A percentile compares a stretch with the other conserved stretches of the same genome.
phyloP scores from a whole-genome alignment of 2,329 filamentous ascomycete genomes.

The Tolypocladium tropicale region DNA sequence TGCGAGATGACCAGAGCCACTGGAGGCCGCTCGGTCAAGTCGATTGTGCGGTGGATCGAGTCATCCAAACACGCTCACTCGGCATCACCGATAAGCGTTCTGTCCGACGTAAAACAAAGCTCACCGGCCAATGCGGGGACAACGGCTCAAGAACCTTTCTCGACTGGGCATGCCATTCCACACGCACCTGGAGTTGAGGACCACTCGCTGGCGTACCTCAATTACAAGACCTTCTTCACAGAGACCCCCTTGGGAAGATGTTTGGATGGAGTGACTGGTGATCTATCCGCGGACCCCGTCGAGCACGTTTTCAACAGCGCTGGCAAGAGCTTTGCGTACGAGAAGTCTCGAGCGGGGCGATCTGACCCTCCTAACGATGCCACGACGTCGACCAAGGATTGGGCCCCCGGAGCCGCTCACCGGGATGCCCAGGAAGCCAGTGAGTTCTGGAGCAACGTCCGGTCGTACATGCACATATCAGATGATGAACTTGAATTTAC shows the following conservation, averaged over 20 bases:
- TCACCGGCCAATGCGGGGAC: not conserved
- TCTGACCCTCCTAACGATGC: not conserved
- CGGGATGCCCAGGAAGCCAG: conserved; percentile 14
- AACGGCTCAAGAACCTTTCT: not conserved
- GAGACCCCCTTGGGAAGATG: conserved; percentile 19
- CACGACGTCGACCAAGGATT: too few species aligned
- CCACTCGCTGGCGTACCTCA: conserved; percentile 20
- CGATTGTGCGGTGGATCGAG: conserved; percentile 22
- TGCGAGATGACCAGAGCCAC: not conserved
- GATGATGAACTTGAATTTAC: conserved; percentile 17
- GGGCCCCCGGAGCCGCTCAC: not conserved
- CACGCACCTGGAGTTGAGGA: conserved; percentile 13
- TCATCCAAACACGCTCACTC: conserved; percentile 6
- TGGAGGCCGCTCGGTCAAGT: conserved; percentile 15
- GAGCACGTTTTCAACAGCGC: conserved; percentile 1
- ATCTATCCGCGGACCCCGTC: not conserved
- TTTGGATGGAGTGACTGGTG: conserved; percentile 11
- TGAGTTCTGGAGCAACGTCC: conserved; percentile 21
- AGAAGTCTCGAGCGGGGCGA: not conserved
- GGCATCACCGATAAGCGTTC: not conserved
- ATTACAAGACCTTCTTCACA: conserved; percentile 21
- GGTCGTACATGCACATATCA: conserved; percentile 16
- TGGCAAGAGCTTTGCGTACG: not conserved
- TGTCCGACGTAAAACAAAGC: not conserved
- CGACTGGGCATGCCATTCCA: not conserved